phyloP scores from a whole-genome alignment of 345 rosid genomes.

The Moringa oleifera region DNA sequence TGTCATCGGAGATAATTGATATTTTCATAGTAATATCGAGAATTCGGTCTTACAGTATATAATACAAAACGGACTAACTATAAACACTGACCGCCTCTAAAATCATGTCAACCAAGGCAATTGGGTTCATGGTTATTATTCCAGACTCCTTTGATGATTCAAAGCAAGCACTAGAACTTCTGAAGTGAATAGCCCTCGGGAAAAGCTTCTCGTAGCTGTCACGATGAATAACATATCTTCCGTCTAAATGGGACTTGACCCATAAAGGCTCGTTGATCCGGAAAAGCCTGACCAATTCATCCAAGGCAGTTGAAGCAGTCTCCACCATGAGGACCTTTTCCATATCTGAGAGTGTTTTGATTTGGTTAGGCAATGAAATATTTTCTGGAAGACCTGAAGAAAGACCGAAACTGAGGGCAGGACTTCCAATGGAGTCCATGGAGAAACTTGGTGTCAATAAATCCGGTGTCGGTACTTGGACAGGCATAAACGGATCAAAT shows the following conservation, averaged over 20 bases:
- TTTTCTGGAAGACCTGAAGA: neutral
- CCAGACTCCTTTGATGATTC: conserved; percentile 61
- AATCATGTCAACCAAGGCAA: conserved; percentile 37
- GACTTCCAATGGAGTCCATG: neutral
- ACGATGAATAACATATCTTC: conserved; percentile 30
- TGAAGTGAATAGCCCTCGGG: conserved; percentile 24
- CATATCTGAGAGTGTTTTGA: conserved; percentile 18
- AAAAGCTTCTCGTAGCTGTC: conserved; percentile 37
- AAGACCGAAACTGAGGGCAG: conserved; percentile 11
- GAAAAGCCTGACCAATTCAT: conserved; percentile 47
- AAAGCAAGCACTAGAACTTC: conserved; percentile 27
- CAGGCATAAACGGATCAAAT: conserved; percentile 10
- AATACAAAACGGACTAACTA: neutral
- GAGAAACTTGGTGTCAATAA: conserved; percentile 2
- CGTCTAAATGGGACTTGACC: conserved; percentile 33
- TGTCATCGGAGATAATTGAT: neutral
- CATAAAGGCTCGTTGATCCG: conserved; percentile 44
- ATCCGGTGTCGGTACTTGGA: conserved; percentile 8
- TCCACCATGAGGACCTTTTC: conserved; percentile 36
- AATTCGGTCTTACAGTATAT: no score
- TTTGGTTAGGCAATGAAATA: neutral
- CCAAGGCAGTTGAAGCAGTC: conserved; percentile 42
- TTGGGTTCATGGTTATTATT: conserved; percentile 35
- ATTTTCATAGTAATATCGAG: no score
- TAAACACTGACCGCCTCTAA: conserved; percentile 44